Conservation (phyloP, 2,329 filamentous ascomycete genomes). For the Macroventuria anomochaeta region DNA sequence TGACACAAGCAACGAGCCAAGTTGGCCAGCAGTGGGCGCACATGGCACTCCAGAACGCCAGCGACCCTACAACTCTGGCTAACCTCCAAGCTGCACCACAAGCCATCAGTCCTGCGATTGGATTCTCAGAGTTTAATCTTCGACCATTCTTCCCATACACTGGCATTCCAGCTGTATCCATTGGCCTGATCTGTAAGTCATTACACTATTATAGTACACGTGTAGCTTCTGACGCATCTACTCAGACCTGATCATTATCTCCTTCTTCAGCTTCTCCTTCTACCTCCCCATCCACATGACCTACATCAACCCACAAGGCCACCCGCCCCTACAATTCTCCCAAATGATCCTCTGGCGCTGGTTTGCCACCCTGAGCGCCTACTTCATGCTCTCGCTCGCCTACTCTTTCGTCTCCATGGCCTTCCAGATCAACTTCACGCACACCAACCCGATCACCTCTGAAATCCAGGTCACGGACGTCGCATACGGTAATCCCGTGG, state of each 20-base stretch:
- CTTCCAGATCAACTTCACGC: slow-evolving; percentile 66
- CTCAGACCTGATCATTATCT: slow-evolving; percentile 66
- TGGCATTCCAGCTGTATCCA: slow-evolving; percentile 64
- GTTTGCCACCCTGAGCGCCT: slow-evolving; percentile 62
- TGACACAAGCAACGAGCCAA: slow-evolving; percentile 53
- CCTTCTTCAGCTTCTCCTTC: slow-evolving; percentile 71
- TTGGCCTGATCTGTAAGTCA: slow-evolving; percentile 63
- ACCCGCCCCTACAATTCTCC: slow-evolving; percentile 64
- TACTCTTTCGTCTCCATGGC: slow-evolving; percentile 70
- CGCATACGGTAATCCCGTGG: slow-evolving; percentile 54
- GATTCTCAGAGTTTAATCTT: slow-evolving; percentile 63
- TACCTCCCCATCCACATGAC: slow-evolving; percentile 68
- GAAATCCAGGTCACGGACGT: slow-evolving; percentile 51
- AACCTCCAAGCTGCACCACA: slow-evolving; percentile 59
- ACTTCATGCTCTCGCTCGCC: slow-evolving; percentile 67
- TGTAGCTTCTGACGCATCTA: background rate
- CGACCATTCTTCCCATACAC: slow-evolving; percentile 64
- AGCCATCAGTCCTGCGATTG: slow-evolving; percentile 62
- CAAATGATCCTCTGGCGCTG: slow-evolving; percentile 67
- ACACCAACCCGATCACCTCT: slow-evolving; percentile 52
- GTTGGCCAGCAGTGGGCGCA: slow-evolving; percentile 59
- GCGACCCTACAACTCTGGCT: slow-evolving; percentile 46
- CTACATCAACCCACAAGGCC: slow-evolving; percentile 62
- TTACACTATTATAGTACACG: background rate
- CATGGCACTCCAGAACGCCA: slow-evolving; percentile 52